These are phyloP conservation scores for Hibiscus trionum DNA, from an alignment of 345 rosid species.

Conservation along the genomic window DNA sequence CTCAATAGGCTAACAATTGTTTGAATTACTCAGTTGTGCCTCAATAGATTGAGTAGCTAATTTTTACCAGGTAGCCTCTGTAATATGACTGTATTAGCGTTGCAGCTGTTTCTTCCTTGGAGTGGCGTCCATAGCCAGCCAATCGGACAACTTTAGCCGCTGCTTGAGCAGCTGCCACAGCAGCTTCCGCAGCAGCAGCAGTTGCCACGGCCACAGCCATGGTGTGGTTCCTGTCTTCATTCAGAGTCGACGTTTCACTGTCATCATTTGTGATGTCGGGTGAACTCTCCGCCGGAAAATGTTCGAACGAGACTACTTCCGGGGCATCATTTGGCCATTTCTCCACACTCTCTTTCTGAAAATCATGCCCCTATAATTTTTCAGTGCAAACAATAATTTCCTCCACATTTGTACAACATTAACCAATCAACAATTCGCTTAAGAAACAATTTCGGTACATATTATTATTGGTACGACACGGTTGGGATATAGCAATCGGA, in stretches of 20 bases:
- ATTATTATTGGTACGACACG: conserved; percentile 10
- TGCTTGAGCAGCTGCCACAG: conserved; percentile 89
- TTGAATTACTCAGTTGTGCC: no score
- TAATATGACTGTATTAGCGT: conserved; percentile 71
- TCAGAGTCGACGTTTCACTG: conserved; percentile 38
- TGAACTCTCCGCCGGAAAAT: conserved; percentile 79
- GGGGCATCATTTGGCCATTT: conserved; percentile 65
- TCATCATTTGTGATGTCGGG: conserved; percentile 65
- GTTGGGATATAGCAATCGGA: conserved; percentile 23
- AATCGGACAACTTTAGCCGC: conserved; percentile 85
- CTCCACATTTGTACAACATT: neutral
- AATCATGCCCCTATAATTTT: neutral
- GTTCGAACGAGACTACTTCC: conserved; percentile 79
- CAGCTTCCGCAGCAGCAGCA: conserved; percentile 92
- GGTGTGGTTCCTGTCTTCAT: conserved; percentile 63
- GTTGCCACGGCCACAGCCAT: conserved; percentile 87
- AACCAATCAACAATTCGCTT: neutral
- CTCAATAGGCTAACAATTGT: no score
- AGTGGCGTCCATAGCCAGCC: conserved; percentile 72
- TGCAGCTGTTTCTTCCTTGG: conserved; percentile 84
- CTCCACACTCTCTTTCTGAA: conserved; percentile 34
- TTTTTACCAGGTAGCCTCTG: conserved; percentile 73
- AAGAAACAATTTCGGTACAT: no score
- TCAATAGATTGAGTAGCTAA: neutral
- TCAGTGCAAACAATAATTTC: neutral